Percentiles rank a stretch among this genome's conserved stretches.
phyloP scores from a whole-genome alignment of 2,329 filamentous ascomycete genomes.

The Botrytis pseudocinerea region DNA sequence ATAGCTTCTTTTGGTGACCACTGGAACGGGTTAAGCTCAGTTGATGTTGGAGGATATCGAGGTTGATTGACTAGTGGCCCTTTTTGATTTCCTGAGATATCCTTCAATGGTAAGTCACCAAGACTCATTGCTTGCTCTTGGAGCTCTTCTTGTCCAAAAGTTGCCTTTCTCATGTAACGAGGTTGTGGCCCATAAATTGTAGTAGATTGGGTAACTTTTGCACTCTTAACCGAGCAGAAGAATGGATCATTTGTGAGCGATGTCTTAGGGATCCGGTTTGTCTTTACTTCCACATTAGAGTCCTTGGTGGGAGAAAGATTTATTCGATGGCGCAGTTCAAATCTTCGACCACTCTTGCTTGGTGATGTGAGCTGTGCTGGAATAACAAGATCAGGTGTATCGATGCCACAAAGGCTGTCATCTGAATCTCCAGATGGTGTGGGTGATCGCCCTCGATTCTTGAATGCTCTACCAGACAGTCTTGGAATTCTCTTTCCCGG shows the following conservation, averaged over 20 bases:
- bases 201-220: conserved; percentile 25
- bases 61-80: conserved; percentile 18
- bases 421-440: conserved; percentile 29
- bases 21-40: conserved; percentile 34
- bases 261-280: neutral
- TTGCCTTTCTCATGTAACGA: conserved; percentile 35
- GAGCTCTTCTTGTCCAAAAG: conserved; percentile 32
- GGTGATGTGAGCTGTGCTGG: conserved; percentile 34
- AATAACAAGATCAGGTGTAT: conserved; percentile 32
- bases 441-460: conserved; percentile 24
- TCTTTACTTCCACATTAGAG: conserved; percentile 16
- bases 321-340: conserved; percentile 26
- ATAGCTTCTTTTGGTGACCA: conserved; percentile 35
- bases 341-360: conserved; percentile 28
- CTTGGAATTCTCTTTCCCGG: conserved; percentile 26
- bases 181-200: conserved; percentile 28
- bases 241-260: conserved; percentile 33
- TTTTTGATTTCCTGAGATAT: conserved; percentile 33
- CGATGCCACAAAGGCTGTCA: conserved; percentile 34
- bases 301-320: conserved; percentile 28
- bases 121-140: conserved; percentile 24
- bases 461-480: conserved; percentile 11
- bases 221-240: conserved; percentile 30
- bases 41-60: neutral
- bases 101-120: conserved; percentile 28